Conservation (phyloP, 768 basidiomycete species). For the Neoboletus subvelutipes region DNA sequence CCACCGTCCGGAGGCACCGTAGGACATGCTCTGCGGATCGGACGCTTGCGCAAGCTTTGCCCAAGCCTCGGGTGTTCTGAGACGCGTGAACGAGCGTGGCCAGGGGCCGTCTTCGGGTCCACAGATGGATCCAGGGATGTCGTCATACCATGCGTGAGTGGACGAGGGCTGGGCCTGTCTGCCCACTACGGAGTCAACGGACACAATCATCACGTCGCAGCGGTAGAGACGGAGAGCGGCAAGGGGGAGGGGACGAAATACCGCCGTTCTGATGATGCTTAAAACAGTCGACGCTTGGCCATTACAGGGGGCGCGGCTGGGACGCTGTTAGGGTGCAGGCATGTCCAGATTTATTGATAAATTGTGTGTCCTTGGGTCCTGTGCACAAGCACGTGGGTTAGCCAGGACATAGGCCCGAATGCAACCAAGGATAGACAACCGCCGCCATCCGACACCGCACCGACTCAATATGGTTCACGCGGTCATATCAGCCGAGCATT, state of each 20-base stretch:
- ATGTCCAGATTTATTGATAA: conserved; percentile 24
- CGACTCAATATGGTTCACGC: conserved; percentile 19
- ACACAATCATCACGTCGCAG: conserved; percentile 16
- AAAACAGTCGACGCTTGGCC: conserved; percentile 33
- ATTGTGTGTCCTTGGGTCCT: conserved; percentile 20
- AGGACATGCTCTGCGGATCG: conserved; percentile 46
- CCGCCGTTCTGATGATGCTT: conserved; percentile 15
- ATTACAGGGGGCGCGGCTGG: conserved; percentile 18
- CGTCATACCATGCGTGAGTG: conserved; percentile 53
- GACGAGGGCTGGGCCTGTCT: conserved; percentile 17
- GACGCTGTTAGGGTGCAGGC: conserved; percentile 19
- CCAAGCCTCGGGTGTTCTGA: conserved; percentile 54
- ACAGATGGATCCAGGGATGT: conserved; percentile 61
- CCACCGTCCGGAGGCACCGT: conserved; percentile 38
- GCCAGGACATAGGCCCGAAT: conserved; percentile 5
- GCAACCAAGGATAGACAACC: conserved; percentile 13
- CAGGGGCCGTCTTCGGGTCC: conserved; percentile 65
- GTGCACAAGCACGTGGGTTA: conserved; percentile 30
- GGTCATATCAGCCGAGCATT: conserved; percentile 22
- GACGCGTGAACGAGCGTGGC: conserved; percentile 57
- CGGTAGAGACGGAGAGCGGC: neutral
- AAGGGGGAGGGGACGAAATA: neutral
- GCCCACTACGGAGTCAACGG: conserved; percentile 17
- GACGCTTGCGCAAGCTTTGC: conserved; percentile 49
- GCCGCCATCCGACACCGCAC: conserved; percentile 12